Percentiles rank a stretch among this genome's conserved stretches.
These are phyloP conservation scores for thale cress (Arabidopsis thaliana) DNA, from an alignment of 345 rosid genomes.

Conservation along the genomic window TAIR10.1 NC_003074.8:3790001-3790500, in stretches of 20 bases:
- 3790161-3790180: slow-evolving; percentile 90
- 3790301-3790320: slow-evolving; percentile 11
- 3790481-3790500: slow-evolving; percentile 95
- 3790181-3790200: slow-evolving; percentile 59
- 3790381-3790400: slow-evolving; percentile 14
- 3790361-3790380: slow-evolving; percentile 13
- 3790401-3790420: slow-evolving; percentile 35
- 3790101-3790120: slow-evolving; percentile 95
- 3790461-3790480: slow-evolving; percentile 93
- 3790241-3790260: slow-evolving; percentile 11
- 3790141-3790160: slow-evolving; percentile 91
- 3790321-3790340: slow-evolving; percentile 24
- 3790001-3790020: slow-evolving; percentile 74
- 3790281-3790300: slow-evolving; percentile 8
- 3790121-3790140: slow-evolving; percentile 91
- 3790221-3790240: slow-evolving; percentile 19
- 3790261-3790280: slow-evolving; percentile 4
- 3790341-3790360: background rate
- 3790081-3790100: slow-evolving; percentile 89
- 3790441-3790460: slow-evolving; percentile 86
- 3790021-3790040: slow-evolving; percentile 92
- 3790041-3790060: slow-evolving; percentile 96
- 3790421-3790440: slow-evolving; percentile 77
- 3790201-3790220: slow-evolving; percentile 15
- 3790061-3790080: slow-evolving; percentile 92